Evolutionary conservation across 192 early-diverging fungal species (phyloP).

Genomic region (Chytriomyces hyalinus): DNA sequence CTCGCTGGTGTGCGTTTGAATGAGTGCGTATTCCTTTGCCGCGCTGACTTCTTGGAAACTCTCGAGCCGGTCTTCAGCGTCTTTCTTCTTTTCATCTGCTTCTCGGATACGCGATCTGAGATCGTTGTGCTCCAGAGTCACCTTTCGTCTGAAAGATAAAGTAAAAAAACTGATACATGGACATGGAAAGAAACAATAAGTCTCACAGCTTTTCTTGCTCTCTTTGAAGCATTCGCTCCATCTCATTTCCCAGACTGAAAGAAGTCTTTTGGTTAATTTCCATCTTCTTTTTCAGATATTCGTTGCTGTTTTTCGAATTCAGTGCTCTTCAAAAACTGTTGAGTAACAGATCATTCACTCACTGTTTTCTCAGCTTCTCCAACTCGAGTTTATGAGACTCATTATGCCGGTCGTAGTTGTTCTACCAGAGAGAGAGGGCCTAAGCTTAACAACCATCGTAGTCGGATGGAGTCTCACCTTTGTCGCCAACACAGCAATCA

Average conservation of each 20-base stretch:
- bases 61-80: too few species aligned
- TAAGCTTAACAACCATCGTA: not conserved
- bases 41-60: too few species aligned
- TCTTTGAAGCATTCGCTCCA: slow-evolving; percentile 10
- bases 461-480: slow-evolving; percentile 4
- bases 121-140: too few species aligned
- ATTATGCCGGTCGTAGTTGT: not conserved
- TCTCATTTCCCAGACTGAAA: slow-evolving; percentile 27
- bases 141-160: too few species aligned
- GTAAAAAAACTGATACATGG: too few species aligned
- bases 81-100: too few species aligned
- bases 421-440: not conserved
- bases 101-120: too few species aligned
- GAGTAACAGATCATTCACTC: not conserved
- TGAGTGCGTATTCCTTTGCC: too few species aligned
- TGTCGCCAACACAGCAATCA: slow-evolving; percentile 7
- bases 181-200: too few species aligned
- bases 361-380: slow-evolving; percentile 23
- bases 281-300: slow-evolving; percentile 25
- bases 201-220: slow-evolving; percentile 21
- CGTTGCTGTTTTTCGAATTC: too few species aligned
- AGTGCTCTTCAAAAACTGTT: too few species aligned
- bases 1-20: too few species aligned
- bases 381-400: slow-evolving; percentile 13
- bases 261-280: slow-evolving; percentile 29